Base-by-base conservation (phyloP, 148 eudicot genomes). In the Chenopodium formosanum region DNA sequence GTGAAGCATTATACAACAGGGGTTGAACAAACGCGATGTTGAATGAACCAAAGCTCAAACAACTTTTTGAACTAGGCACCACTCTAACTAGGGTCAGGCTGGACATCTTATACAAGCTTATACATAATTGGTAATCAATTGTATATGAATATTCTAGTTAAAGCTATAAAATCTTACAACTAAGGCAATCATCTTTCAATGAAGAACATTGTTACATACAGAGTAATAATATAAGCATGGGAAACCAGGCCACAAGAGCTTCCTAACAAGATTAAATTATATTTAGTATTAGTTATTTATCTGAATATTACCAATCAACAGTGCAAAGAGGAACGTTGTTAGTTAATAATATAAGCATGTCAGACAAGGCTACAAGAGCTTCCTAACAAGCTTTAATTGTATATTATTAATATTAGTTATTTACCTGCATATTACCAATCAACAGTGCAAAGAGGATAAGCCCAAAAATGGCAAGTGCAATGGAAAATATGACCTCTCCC, bases 351-450 rank as follows among this genome's bases (percentile, higher is more conserved):
- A 31, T 31, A 22, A 72, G 23, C 31, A 44, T 46, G 29, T 56
- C 8, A 0, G 17, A 22, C 31, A 44, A 46, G 75, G 75, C 75
- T 22, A 4, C 40, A 70, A 40, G 75, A 22, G 29, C 32, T 4
- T 10, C 37, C 37, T 50, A 25, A 25, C 76, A 12, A 14, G 64
- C 4, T 14, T 12, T 47, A 3, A 52, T 44, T 19, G 53, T 27
- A 47, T 4, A 50, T 13, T 27, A 22, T 40, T 27, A 17, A 44
- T 71, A 25, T 4, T 12, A 52, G 37, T 27, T 27, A 27, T 23
- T 75, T 88, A 94, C 96, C 98, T 94, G 98, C 98, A 94, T 94
- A 84, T 94, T 94, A 48, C 98, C 98, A 48, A 94, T 94, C 90
- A 94, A 89, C 52, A 94, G 88, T 11, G 98, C 98, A 82, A 94